Base-by-base conservation (phyloP, 73 alveolate genomes). In the Effrenium voratum region DNA sequence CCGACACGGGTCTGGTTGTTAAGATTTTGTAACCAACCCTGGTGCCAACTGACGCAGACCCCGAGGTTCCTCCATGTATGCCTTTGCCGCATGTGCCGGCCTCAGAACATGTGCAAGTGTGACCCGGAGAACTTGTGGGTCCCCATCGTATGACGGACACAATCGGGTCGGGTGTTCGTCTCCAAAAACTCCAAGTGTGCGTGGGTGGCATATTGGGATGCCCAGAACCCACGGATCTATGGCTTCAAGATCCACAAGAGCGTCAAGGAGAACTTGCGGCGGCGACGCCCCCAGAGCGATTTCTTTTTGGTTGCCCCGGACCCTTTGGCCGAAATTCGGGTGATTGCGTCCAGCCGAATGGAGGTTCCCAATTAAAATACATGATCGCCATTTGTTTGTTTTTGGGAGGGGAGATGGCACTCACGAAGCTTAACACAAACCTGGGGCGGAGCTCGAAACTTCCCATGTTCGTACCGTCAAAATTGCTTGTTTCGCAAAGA, bases 181-280 rank as follows among this genome's bases (percentile, higher is more conserved):
- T 32, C 52, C 26, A 4, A 55, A 55, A 55, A 22, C 22, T 55
- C 22, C 30, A 13, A 55, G 68, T 22, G 22, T 55, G 30, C 68
- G 10, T 22, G 30, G 99, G 66, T n/a, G n/a, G n/a, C n/a, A n/a
- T n/a, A n/a, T n/a, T n/a, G n/a, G n/a, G n/a, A n/a, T n/a, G 99
- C 99, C 16, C 98, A 85, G 50, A 76, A 88, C 52, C 99, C 99
- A 3, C 95, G 99, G 73, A 98, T 99, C 72, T 99, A 99, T 91
- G 99, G 99, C 75, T 99, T 99, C 98, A 95, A 93, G 93, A 93
- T 99, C 60, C 99, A 99, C 94, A 52, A 49, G 55, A 84, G 75
- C 30, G 93, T 84, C 28, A 84, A 84, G 93, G 93, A 80, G 66
- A 80, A 47, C 19, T 72, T 80, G 44, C 52, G 91, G 36, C 28